Conservation (phyloP, 1,284 basidiomycete genomes). For the Irpex sp. region DNA sequence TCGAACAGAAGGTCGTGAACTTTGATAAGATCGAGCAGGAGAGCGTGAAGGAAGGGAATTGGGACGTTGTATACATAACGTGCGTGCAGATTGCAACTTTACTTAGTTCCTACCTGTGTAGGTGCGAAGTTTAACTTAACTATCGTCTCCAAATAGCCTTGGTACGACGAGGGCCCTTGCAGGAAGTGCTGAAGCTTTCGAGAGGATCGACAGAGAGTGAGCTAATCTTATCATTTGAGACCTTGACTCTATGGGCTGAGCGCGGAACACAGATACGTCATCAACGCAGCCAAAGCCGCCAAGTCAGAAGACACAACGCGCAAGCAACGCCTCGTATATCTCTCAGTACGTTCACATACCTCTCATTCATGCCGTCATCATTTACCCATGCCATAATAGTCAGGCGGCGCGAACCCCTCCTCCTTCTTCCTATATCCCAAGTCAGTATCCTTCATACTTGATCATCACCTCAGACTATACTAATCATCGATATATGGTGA, state of each 20-base stretch:
- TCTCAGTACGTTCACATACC: conserved; percentile 66
- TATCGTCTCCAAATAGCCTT: no score
- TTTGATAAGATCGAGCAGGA: conserved; percentile 58
- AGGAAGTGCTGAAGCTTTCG: conserved; percentile 58
- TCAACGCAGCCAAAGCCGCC: conserved; percentile 63
- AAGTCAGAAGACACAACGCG: conserved; percentile 37
- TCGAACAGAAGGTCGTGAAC: conserved; percentile 58
- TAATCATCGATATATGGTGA: neutral
- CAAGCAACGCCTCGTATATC: conserved; percentile 59
- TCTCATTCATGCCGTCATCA: no score
- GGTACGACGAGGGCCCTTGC: conserved; percentile 59
- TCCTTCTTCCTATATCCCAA: conserved; percentile 48
- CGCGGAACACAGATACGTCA: conserved; percentile 51
- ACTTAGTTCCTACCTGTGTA: no score
- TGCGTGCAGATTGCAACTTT: no score
- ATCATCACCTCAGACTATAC: neutral
- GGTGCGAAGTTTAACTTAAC: no score
- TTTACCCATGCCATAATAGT: conserved; percentile 33
- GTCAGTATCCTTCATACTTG: no score
- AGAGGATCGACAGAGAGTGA: conserved; percentile 72
- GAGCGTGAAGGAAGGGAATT: conserved; percentile 46
- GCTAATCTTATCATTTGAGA: neutral
- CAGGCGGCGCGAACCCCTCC: conserved; percentile 38
- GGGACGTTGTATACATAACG: conserved; percentile 65
- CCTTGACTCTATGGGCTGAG: neutral